Conservation (phyloP, 148 eudicot genomes). For the Nepenthes mirabilis region DNA sequence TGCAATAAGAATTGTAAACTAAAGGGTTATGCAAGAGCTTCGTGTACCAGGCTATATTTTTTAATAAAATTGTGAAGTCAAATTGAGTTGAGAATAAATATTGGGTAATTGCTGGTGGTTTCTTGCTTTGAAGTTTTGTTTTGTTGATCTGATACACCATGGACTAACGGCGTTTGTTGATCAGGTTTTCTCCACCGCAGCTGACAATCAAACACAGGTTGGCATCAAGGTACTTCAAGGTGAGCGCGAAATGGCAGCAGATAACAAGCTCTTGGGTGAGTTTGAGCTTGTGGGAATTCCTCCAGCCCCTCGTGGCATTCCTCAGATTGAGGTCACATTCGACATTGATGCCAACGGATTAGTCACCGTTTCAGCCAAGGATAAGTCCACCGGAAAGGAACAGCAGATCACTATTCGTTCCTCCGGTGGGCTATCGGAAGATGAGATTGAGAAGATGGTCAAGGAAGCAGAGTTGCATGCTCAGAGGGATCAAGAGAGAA, state of each 20-base stretch:
- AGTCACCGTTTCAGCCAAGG: slow-evolving; percentile 90
- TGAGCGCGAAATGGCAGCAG: slow-evolving; percentile 92
- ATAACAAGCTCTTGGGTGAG: slow-evolving; percentile 83
- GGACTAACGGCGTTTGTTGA: background rate
- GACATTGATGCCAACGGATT: slow-evolving; percentile 97
- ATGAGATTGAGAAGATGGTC: slow-evolving; percentile 82
- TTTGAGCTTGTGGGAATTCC: slow-evolving; percentile 93
- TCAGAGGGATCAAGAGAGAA: slow-evolving; percentile 78
- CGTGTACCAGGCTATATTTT: too few species aligned
- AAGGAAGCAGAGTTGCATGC: slow-evolving; percentile 84
- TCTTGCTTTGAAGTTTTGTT: too few species aligned
- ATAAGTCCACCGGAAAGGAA: slow-evolving; percentile 75
- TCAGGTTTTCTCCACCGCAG: slow-evolving; percentile 93
- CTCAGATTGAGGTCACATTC: slow-evolving; percentile 92
- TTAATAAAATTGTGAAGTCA: too few species aligned
- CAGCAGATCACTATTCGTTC: slow-evolving; percentile 90
- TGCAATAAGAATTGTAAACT: too few species aligned
- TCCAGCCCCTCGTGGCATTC: slow-evolving; percentile 94
- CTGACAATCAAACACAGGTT: slow-evolving; percentile 97
- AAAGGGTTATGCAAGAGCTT: too few species aligned
- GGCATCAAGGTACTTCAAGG: slow-evolving; percentile 94
- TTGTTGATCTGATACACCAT: too few species aligned
- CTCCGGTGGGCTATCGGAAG: slow-evolving; percentile 83
- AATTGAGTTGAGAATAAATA: too few species aligned
- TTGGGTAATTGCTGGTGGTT: too few species aligned